phyloP scores from a whole-genome alignment of 345 rosid species.

The Lagerstroemia speciosa region DNA sequence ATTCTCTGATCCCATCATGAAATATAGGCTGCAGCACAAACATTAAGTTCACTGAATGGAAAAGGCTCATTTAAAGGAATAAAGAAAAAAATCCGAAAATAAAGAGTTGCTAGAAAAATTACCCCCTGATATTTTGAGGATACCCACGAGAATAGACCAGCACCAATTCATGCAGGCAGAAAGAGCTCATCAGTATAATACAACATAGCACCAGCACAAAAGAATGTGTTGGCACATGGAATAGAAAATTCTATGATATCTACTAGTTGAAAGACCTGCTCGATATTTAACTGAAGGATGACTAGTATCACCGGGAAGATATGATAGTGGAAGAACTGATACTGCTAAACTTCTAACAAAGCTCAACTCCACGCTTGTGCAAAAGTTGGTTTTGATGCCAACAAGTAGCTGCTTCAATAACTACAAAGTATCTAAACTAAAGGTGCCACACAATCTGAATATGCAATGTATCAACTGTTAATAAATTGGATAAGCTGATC shows the following conservation, averaged over 20 bases:
- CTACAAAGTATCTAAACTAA: not conserved
- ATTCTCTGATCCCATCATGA: slow-evolving; percentile 92
- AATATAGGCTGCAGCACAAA: slow-evolving; percentile 57
- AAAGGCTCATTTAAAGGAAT: not conserved
- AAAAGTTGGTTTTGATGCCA: not conserved
- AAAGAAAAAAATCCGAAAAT: not conserved
- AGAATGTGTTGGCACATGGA: not conserved
- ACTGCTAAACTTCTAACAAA: too few relatives aligned
- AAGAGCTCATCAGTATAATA: slow-evolving; percentile 17
- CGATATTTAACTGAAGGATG: not conserved
- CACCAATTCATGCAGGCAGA: slow-evolving; percentile 18
- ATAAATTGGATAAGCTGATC: not conserved
- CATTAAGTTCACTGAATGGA: slow-evolving; percentile 1
- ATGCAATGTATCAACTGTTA: not conserved
- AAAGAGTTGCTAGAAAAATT: slow-evolving; percentile 26
- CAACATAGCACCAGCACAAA: not conserved
- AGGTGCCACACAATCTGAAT: not conserved
- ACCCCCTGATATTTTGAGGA: slow-evolving; percentile 53
- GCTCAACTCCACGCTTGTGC: not conserved
- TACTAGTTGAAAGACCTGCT: not conserved
- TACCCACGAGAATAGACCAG: slow-evolving; percentile 11
- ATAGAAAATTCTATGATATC: not conserved
- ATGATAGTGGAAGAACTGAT: too few relatives aligned
- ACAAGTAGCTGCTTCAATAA: not conserved
- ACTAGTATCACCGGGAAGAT: not conserved